Base-by-base conservation (phyloP, 2,329 filamentous ascomycete species). In the Fusarium clavum region DNA sequence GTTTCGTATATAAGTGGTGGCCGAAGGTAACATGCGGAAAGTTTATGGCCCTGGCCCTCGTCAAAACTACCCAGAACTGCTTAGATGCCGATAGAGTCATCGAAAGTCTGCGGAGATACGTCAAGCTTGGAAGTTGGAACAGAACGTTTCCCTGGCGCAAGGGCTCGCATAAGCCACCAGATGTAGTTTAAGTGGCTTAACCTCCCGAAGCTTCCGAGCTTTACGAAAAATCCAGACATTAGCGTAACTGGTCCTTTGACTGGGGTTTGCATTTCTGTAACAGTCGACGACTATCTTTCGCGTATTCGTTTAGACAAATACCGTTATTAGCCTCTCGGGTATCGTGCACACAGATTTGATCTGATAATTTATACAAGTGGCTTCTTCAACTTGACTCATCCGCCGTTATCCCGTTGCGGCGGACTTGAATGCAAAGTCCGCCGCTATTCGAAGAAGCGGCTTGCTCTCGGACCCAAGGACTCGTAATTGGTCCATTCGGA, bases 401-500 rank as follows among this genome's bases (percentile, higher is more conserved):
- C 29, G 20, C 24, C 46, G 46, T 52, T 43, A 30, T 43, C 54
- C 56, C 32, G 32, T 58, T 49, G 43, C 46, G 56, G 61, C 68
- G 68, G 68, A 58, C 52, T 71, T 71, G 49, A 29, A 22, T 51
- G 38, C 6, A 47, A 71, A 71, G 47, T 71, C 68, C 68, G 68
- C 68, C 60, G 47, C 49, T 68, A 64, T 61, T 41, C 48, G 47
- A 30, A 24, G 32, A 47, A 29, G 30, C 43, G 59, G 40, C 57
- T 72, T 48, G 53, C 43, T 48, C 56, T 67, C 64, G 68, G 68
- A 22, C 40, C 43, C 27, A 51, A 47, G 43, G 18, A n/a, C n/a
- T n/a, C 46, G 48, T 48, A 25, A 66, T 69, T 72, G 65, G 69
- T 24, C 54, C 48, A 51, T 62, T 30, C 52, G 27, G 47, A 48